Base-by-base conservation (phyloP, 2,329 filamentous ascomycete genomes). In the Aspergillus amoenus region DNA sequence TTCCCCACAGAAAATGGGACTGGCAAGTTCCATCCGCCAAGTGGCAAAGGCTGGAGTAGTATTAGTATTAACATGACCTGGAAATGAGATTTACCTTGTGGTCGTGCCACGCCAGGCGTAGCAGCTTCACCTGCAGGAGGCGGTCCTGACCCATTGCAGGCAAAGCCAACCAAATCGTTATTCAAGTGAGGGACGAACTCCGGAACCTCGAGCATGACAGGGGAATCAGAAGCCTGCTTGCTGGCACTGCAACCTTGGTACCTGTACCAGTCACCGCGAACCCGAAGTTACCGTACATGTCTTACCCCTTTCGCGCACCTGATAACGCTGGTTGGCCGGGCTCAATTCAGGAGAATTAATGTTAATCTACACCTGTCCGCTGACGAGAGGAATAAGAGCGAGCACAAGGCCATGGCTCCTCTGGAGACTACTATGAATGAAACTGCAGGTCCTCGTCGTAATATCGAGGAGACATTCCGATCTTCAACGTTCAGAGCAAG, bases 271-370 rank as follows among this genome's bases (percentile, higher is more conserved):
- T 49, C 44, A 55, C 46, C 17, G 24, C 52, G 24, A 47, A 51
- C 55, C 45, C 47, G 32, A 42, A 39, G 27, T 30, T 34, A 52
- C 50, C 59, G 43, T 55, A 44, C 17, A 54, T 61, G 60, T 60
- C 60, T 61, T 61, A 60, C 57, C 55, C 55, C 58, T 56, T 58
- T 56, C 52, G 49, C 47, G 39, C 45, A 18, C 48, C 49, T 30
- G 56, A 55, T 56, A 56, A 52, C 43, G 59, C 52, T 56, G 55
- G 60, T 60, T 62, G 60, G 58, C 50, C 50, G 54, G 41, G 30
- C 12, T 27, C 46, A 55, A 58, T 56, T 49, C 60, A 62, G 60
- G 60, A 60, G 55, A 58, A 56, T 47, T 47, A 34, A 47, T 24
- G 18, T 47, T 47, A 47, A 34, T 47, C 44, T 34, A 21, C n/a